Conservation (phyloP, 208 protist genomes). For the Acanthamoeba sp. region DNA sequence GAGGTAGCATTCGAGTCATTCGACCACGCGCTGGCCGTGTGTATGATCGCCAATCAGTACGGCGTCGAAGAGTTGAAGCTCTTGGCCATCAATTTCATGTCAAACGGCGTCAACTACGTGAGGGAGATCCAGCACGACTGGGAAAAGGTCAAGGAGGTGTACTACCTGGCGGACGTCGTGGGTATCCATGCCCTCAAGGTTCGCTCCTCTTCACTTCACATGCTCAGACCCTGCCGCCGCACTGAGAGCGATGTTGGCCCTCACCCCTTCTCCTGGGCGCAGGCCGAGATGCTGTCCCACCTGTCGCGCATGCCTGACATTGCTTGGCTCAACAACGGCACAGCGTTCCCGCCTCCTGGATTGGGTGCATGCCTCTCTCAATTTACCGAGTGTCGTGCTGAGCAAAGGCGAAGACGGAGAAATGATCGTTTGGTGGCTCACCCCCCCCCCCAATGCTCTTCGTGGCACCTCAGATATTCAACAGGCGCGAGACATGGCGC, state of each 20-base stretch:
- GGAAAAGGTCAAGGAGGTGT: background rate
- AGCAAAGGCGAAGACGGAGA: too few species aligned
- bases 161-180: background rate
- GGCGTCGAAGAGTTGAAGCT: slow-evolving; percentile 11
- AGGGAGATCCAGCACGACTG: background rate
- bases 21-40: slow-evolving; percentile 45
- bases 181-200: background rate
- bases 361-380: too few species aligned
- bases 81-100: background rate
- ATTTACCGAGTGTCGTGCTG: too few species aligned
- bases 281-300: too few species aligned
- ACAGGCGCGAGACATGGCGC: too few species aligned
- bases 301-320: too few species aligned
- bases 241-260: background rate
- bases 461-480: too few species aligned
- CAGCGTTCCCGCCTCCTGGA: too few species aligned
- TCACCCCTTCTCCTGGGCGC: too few species aligned
- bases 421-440: too few species aligned
- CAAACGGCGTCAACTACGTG: background rate
- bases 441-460: too few species aligned
- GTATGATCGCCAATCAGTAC: slow-evolving; percentile 65
- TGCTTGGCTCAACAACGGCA: too few species aligned
- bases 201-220: background rate
- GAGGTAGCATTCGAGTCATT: slow-evolving; percentile 13
- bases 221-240: background rate